phyloP scores from a whole-genome alignment of 208 protist genomes.

The Porcisia hertigi region DNA sequence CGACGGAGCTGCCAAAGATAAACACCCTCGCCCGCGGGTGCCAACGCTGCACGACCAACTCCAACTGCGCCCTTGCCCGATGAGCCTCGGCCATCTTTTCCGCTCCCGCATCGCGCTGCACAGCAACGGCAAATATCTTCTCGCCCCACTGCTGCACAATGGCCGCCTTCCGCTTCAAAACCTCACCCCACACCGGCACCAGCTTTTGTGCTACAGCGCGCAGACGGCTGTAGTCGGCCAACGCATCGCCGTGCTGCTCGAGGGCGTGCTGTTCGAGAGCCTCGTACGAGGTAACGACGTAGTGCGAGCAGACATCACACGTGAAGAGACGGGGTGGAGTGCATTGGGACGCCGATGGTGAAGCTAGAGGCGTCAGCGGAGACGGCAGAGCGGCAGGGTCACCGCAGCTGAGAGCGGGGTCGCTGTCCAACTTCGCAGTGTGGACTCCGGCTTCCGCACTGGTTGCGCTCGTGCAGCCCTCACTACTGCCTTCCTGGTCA shows the following conservation, averaged over 20 bases:
- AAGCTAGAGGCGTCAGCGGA: not conserved
- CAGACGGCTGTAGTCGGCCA: slow-evolving; percentile 63
- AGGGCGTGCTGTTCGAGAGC: slow-evolving; percentile 64
- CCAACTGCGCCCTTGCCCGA: slow-evolving; percentile 77
- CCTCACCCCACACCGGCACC: slow-evolving; percentile 45
- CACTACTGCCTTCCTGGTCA: not conserved
- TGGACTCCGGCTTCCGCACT: not conserved
- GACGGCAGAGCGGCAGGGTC: not conserved
- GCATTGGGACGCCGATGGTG: not conserved
- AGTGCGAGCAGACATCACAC: slow-evolving; percentile 76
- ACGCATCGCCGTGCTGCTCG: slow-evolving; percentile 41
- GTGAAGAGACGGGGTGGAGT: slow-evolving; percentile 39
- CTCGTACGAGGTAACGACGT: slow-evolving; percentile 42
- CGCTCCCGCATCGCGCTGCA: slow-evolving; percentile 74
- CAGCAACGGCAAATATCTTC: slow-evolving; percentile 56
- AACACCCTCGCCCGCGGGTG: slow-evolving; percentile 72
- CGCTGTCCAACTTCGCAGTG: not conserved
- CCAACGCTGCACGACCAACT: slow-evolving; percentile 80
- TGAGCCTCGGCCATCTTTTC: slow-evolving; percentile 80
- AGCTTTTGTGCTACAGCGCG: slow-evolving; percentile 49
- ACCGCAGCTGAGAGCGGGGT: slow-evolving; percentile 2
- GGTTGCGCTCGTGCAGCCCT: not conserved
- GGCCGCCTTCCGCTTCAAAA: slow-evolving; percentile 34
- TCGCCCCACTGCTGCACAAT: slow-evolving; percentile 46
- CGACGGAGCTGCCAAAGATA: slow-evolving; percentile 86